These are phyloP conservation scores for Thinopyrum elongatum DNA, from an alignment of 176 grass and related monocot genomes.

Conservation along the genomic window DNA sequence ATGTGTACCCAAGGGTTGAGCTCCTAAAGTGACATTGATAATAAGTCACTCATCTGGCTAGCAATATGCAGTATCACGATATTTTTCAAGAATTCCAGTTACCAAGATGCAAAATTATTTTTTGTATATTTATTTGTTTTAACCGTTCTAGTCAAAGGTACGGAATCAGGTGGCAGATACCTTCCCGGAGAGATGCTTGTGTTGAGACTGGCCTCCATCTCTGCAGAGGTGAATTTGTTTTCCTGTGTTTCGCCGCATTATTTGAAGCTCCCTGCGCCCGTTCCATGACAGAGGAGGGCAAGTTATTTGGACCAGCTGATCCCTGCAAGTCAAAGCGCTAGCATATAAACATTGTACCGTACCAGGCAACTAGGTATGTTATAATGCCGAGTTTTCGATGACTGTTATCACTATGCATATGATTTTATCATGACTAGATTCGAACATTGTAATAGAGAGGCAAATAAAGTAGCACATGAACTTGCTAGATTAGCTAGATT, in stretches of 20 bases:
- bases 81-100: not conserved
- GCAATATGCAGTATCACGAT: not conserved
- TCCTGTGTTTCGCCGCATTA: constrained; percentile 31
- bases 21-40: not conserved
- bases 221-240: constrained; percentile 38
- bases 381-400: too few species aligned
- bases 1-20: not conserved
- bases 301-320: constrained; percentile 26
- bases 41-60: not conserved
- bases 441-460: too few species aligned
- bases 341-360: too few species aligned
- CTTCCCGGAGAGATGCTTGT: constrained; percentile 40
- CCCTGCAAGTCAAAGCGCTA: constrained; percentile 25
- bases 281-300: constrained; percentile 42
- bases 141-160: not conserved
- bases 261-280: not conserved
- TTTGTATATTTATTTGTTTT: not conserved
- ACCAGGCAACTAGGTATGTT: too few species aligned
- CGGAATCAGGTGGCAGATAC: not conserved
- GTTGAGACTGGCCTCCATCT: constrained; percentile 61
- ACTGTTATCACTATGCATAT: too few species aligned
- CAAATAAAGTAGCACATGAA: too few species aligned
- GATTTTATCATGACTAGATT: too few species aligned
- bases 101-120: not conserved
- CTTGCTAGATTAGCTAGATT: too few species aligned